Conservation (phyloP, 805 yeast species). For the Kodamaea leandrae region DNA sequence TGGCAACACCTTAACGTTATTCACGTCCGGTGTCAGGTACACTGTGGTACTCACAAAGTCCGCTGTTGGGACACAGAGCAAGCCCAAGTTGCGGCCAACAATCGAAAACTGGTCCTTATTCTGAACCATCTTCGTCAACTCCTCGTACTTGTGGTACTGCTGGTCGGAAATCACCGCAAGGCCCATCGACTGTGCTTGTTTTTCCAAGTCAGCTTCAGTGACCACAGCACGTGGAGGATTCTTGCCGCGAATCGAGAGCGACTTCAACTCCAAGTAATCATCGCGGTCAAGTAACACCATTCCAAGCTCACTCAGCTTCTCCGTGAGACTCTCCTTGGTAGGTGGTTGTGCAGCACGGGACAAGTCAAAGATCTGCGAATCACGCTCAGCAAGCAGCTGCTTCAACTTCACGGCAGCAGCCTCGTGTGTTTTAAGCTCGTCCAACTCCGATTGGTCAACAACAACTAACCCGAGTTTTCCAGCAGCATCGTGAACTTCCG, state of each 20-base stretch:
- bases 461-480: slow-evolving; percentile 25
- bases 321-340: slow-evolving; percentile 24
- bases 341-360: slow-evolving; percentile 11
- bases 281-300: slow-evolving; percentile 28
- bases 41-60: slow-evolving; percentile 63
- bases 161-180: slow-evolving; percentile 35
- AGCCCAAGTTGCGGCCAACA: slow-evolving; percentile 30
- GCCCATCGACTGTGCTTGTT: slow-evolving; percentile 42
- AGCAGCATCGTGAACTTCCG: slow-evolving; percentile 27
- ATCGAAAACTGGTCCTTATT: slow-evolving; percentile 14
- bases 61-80: slow-evolving; percentile 56
- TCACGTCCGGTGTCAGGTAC: slow-evolving; percentile 51
- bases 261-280: slow-evolving; percentile 29
- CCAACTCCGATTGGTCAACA: slow-evolving; percentile 17
- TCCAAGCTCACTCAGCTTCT: slow-evolving; percentile 30
- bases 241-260: slow-evolving; percentile 10
- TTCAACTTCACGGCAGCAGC: slow-evolving; percentile 16
- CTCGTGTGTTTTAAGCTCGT: slow-evolving; percentile 22
- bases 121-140: slow-evolving; percentile 15
- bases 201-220: slow-evolving; percentile 19
- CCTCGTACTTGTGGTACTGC: slow-evolving; percentile 22
- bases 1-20: slow-evolving; percentile 62
- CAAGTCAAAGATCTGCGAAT: slow-evolving; percentile 26
- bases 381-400: slow-evolving; percentile 30
- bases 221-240: slow-evolving; percentile 17